Base-by-base conservation (phyloP, 1,284 basidiomycete genomes). In the Laetiporus sulphureus region DNA sequence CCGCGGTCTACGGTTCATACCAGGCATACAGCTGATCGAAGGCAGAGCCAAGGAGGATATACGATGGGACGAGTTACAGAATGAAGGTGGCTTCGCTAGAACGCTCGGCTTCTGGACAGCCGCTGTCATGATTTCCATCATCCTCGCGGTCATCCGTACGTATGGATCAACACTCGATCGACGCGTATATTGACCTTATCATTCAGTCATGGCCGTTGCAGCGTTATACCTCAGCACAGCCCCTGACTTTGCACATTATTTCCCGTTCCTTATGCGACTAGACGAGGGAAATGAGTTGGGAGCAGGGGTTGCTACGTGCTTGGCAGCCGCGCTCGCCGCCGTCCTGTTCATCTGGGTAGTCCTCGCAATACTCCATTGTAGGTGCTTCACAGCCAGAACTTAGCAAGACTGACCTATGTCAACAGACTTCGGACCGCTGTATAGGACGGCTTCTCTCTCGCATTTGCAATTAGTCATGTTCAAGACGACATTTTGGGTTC, bases 41-140 rank as follows among this genome's bases (percentile, higher is more conserved):
- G 87, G 86, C 1, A 65, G 80, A 34, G 79, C 83, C 11, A 87
- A 84, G 58, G 86, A 90, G 52, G 87, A 90, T 56, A 76, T 91
- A 22, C 61, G 82, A 38, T 91, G 87, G 86, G 74, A 79, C 46
- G 77, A 86, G 36, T 61, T 90, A 16, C 84, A 86, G 50, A 67
- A 71, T 46, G 73, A 76, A 48, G 60, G 72, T n/a, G 69, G 65
- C 19, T 45, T 56, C 38, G 50, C 71, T 50, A 72, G 72, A 45
- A 55, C 59, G 30, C 38, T 67, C 25, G 65, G 68, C 3, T 76
- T 83, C 50, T 84, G 82, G 79, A 58, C 65, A 15, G 60, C 81
- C 21, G 66, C 83, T 4, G 59, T 62, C 5, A 59, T 75, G 3
- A 62, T 77, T 7, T 62, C 64, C 2, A 51, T 82, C 1, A 49